Evolutionary conservation across 768 basidiomycete species (phyloP).

Genomic region (Mycena floridula): DNA sequence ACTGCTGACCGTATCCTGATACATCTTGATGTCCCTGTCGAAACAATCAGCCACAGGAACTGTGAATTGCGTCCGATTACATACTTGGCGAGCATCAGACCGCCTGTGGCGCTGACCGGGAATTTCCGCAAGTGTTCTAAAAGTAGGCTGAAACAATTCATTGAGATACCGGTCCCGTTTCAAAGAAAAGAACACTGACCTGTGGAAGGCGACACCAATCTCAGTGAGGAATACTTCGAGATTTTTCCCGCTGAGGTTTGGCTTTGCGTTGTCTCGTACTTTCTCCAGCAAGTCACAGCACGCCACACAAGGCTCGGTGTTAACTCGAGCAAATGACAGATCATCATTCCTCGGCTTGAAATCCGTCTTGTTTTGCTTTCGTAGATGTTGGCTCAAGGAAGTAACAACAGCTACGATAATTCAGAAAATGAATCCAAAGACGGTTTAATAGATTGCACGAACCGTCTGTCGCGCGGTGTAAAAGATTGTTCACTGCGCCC

Average conservation of each 20-base stretch:
- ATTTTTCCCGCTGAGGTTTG: constrained; percentile 88
- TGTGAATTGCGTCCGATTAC: constrained; percentile 17
- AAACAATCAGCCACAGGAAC: background rate
- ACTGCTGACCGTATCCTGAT: constrained; percentile 84
- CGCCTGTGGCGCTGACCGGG: constrained; percentile 93
- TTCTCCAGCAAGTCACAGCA: constrained; percentile 84
- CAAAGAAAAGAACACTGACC: constrained; percentile 34
- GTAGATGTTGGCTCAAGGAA: constrained; percentile 71
- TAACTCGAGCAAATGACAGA: constrained; percentile 87
- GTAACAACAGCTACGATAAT: constrained; percentile 51
- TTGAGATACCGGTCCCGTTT: background rate
- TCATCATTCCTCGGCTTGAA: constrained; percentile 98
- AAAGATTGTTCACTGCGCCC: constrained; percentile 68
- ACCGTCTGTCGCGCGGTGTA: constrained; percentile 84
- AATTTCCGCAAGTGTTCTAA: constrained; percentile 95
- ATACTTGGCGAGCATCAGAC: constrained; percentile 96
- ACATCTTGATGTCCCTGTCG: constrained; percentile 89
- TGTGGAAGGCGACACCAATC: constrained; percentile 91
- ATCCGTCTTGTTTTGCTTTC: constrained; percentile 92
- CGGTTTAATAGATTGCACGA: constrained; percentile 16
- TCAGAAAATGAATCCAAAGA: background rate
- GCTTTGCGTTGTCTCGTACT: constrained; percentile 68
- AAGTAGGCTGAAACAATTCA: constrained; percentile 52
- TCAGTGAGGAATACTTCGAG: constrained; percentile 88
- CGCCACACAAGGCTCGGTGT: constrained; percentile 85